Conservation (phyloP, 345 rosid species). For the Citrus medica region DNA sequence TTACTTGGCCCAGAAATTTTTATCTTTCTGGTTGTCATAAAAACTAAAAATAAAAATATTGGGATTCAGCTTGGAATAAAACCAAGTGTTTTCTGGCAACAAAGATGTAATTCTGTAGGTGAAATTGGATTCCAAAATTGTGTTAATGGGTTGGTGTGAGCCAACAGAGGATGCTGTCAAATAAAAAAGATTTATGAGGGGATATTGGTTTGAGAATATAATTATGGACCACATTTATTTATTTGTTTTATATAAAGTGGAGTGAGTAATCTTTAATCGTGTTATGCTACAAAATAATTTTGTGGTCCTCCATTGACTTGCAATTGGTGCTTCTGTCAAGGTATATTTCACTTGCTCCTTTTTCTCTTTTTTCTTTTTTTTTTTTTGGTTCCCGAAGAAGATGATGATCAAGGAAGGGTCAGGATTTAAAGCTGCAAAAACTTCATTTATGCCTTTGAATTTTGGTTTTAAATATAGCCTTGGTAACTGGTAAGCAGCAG, state of each 20-base stretch:
- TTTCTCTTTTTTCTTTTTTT: neutral
- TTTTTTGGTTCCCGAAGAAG: neutral
- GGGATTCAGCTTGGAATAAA: neutral
- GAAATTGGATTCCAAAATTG: neutral
- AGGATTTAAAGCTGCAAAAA: slow-evolving; percentile 9
- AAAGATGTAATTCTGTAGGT: neutral
- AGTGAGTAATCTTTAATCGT: slow-evolving; percentile 1
- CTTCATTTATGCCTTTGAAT: neutral
- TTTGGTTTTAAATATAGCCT: neutral
- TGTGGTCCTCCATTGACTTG: slow-evolving; percentile 31
- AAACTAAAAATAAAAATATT: too few species aligned
- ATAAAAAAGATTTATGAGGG: neutral
- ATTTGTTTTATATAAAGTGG: slow-evolving; percentile 12
- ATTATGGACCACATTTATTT: slow-evolving; percentile 31
- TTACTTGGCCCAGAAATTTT: neutral
- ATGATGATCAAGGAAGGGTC: neutral
- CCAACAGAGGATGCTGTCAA: neutral
- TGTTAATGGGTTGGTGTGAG: neutral
- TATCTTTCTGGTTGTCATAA: neutral
- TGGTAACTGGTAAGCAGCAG: neutral
- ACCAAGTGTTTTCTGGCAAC: neutral
- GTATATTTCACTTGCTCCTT: neutral
- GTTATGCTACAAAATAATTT: slow-evolving; percentile 24
- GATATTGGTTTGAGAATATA: slow-evolving; percentile 16
- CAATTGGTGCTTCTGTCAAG: neutral